Base-by-base conservation (phyloP, 257 asterid genomes). In the Phtheirospermum japonicum region DNA sequence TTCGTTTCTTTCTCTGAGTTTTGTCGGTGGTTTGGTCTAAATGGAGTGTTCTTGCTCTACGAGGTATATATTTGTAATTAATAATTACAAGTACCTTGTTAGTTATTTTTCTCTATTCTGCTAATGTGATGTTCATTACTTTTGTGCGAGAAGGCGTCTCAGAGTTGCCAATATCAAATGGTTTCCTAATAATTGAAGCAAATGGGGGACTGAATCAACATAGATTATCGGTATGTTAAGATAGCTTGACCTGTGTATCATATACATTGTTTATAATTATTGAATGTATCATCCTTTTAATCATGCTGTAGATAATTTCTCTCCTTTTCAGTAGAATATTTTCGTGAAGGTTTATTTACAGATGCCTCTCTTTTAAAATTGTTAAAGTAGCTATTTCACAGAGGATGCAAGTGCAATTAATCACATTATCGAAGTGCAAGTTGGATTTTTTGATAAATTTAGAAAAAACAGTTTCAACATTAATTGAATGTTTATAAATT, bases 121-220 rank as follows among this genome's bases (percentile, higher is more conserved):
- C 61, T 75, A 45, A 65, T 51, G 63, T 23, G 53, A 63, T 70
- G 33, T 53, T 61, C 64, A 7, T 54, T 46, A 26, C 68, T 39
- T 69, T 66, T 62, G 62, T 73, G 66, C 50, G 46, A 77, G 65
- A 69, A 86, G 86, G 90, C 17, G 69, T 69, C 57, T 62, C 80
- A n/a, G 94, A 82, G 76, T 43, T 87, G 62, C 88, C 95, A 28
- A 81, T 72, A 64, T 83, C 97, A 31, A 93, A 87, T 64, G 97
- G 99, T 43, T 93, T 34, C 84, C 84, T 89, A 54, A 89, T 93
- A 75, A 85, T 93, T 59, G 99, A 93, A 82, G 99, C 99, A 67
- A 93, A 93, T 69, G 99, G 99, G 72, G 99, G 99, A 34, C 70
- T 93, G 80, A 93, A 93, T 85, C 99, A 93, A 66, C 99, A 93